phyloP scores from a whole-genome alignment of 176 grass and related monocot genomes.

The Hordeum marinum region DNA sequence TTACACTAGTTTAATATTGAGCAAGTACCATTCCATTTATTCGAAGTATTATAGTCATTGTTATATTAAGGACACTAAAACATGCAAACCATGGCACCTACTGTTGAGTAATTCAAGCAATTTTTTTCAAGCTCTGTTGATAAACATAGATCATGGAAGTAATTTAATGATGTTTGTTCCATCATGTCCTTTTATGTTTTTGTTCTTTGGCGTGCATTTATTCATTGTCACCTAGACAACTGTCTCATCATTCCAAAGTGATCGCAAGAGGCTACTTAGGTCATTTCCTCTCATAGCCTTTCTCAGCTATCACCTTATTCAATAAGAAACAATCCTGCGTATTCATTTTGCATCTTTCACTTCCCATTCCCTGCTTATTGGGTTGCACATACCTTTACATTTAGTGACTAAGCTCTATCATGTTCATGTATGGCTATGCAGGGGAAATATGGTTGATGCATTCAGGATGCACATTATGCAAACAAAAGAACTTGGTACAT shows the following conservation, averaged over 20 bases:
- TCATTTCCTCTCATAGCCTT: background rate
- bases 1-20: background rate
- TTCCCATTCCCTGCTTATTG: background rate
- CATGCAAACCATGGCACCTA: background rate
- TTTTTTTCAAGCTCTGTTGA: background rate
- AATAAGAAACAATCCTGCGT: no score
- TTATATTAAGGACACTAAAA: background rate
- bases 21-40: background rate
- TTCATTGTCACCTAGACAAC: background rate
- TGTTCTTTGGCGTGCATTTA: background rate
- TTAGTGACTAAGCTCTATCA: background rate
- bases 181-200: background rate
- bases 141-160: background rate
- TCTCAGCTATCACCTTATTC: background rate
- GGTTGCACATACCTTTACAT: background rate
- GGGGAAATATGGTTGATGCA: constrained; percentile 96
- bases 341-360: background rate
- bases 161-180: background rate
- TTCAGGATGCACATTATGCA: constrained; percentile 98
- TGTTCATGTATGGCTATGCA: constrained; percentile 30
- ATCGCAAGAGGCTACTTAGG: background rate
- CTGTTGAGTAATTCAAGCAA: background rate
- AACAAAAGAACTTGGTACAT: constrained; percentile 92
- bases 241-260: background rate
- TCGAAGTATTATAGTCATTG: background rate